Evolutionary conservation across 495 filamentous ascomycete species (phyloP), one percentile per base, ranked within the genome.

Genomic region (Immersiella caudata): DNA sequence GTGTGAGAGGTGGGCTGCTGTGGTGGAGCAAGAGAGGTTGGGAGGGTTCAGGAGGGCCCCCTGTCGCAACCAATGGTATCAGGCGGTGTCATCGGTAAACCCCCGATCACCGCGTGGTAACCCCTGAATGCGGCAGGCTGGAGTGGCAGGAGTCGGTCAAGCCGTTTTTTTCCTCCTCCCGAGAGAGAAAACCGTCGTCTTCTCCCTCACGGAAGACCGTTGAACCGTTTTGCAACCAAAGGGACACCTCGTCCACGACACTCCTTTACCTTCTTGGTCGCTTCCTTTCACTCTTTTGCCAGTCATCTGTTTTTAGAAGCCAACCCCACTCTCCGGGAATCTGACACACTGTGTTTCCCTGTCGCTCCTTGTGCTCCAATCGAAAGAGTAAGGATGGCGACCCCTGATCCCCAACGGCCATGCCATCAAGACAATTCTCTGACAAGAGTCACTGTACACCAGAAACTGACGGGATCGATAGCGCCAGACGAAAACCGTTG

Each of bases 41-140:
- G 29, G 46, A 63, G 46, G 29, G 50, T 7, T 52, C 25, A 26
- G 52, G 52, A 55, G 52, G 20, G 60, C 24, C 40, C 67, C 68
- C 68, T 69, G 64, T 35, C 68, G 22, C 67, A 59, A 27, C 73
- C 73, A 73, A 73, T 75, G 52, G 65, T 65, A 65, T 66, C 60
- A 64, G 26, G 64, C 46, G 67, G 70, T 66, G 57, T 40, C 70
- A 71, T 65, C 57, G 49, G 52, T 61, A 66, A 62, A 51, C 62
- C 67, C 63, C 70, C 29, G 56, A 56, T 64, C 57, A 46, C 46
- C 62, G 54, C 49, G 64, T 65, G 64, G 26, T 63, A 52, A 63
- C 73, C 71, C 73, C 73, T 75, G 73, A 75, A 69, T 69, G 25
- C 60, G 60, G 52, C 69, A 71, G 62, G 67, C 58, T 64, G 67